These are phyloP conservation scores for Scheffersomyces titani DNA, from an alignment of 1,139 yeast species.

Conservation along the genomic window DNA sequence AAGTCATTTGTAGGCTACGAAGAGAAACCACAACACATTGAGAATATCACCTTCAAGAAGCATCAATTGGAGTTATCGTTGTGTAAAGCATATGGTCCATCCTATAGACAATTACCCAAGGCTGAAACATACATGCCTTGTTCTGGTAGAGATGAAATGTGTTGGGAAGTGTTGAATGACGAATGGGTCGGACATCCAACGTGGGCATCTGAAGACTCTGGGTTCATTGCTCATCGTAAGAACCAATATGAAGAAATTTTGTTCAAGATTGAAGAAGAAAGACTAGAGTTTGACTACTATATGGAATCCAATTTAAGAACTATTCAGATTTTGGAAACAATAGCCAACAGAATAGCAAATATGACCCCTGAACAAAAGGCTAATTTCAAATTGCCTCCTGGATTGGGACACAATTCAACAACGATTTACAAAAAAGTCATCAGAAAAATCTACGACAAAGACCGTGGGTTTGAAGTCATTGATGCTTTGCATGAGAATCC, in stretches of 20 bases:
- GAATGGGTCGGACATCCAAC: slow-evolving; percentile 99
- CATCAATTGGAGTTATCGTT: slow-evolving; percentile 85
- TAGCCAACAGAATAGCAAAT: slow-evolving; percentile 90
- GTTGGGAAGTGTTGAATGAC: slow-evolving; percentile 97
- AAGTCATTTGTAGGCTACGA: slow-evolving; percentile 88
- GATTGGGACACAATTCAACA: slow-evolving; percentile 85
- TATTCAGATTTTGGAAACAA: slow-evolving; percentile 91
- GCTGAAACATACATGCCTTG: slow-evolving; percentile 97
- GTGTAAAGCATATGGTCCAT: slow-evolving; percentile 90
- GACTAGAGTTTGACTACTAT: slow-evolving; percentile 93
- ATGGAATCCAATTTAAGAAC: slow-evolving; percentile 95
- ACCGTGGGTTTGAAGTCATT: slow-evolving; percentile 92
- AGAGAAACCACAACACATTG: slow-evolving; percentile 74
- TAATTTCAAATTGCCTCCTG: slow-evolving; percentile 83
- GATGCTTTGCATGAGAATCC: slow-evolving; percentile 96
- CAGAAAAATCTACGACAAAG: slow-evolving; percentile 89
- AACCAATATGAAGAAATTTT: slow-evolving; percentile 96
- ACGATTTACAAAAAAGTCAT: slow-evolving; percentile 93
- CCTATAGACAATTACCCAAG: slow-evolving; percentile 90
- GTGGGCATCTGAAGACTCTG: slow-evolving; percentile 99
- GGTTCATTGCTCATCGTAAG: slow-evolving; percentile 95
- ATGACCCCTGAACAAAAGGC: slow-evolving; percentile 92
- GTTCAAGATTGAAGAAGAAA: slow-evolving; percentile 94
- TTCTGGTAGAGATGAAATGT: slow-evolving; percentile 97
- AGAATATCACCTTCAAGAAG: slow-evolving; percentile 83